phyloP scores from a whole-genome alignment of 1,284 basidiomycete genomes.

The Cutaneotrichosporon curvatum region DNA sequence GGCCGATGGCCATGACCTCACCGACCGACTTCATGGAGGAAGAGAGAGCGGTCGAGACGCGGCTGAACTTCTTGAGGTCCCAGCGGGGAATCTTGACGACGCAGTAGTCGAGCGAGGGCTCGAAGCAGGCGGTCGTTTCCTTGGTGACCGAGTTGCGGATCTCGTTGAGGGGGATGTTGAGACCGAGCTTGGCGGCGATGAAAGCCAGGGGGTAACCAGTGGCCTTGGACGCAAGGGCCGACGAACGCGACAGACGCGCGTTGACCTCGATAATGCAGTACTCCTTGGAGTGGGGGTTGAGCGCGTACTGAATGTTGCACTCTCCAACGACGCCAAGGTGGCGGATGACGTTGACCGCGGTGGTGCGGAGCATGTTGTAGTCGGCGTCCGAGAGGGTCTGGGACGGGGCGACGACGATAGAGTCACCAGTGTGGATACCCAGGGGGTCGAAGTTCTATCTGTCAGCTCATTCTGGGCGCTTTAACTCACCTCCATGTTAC shows the following conservation, averaged over 20 bases:
- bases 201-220: slow-evolving; percentile 98
- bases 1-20: slow-evolving; percentile 97
- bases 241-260: slow-evolving; percentile 96
- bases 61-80: slow-evolving; percentile 96
- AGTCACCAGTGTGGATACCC: slow-evolving; percentile 97
- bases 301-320: slow-evolving; percentile 96
- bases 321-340: slow-evolving; percentile 96
- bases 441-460: slow-evolving; percentile 95
- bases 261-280: slow-evolving; percentile 99
- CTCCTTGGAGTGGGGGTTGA: slow-evolving; percentile 89
- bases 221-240: slow-evolving; percentile 94
- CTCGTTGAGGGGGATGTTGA: slow-evolving; percentile 94
- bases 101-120: slow-evolving; percentile 93
- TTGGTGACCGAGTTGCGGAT: slow-evolving; percentile 97
- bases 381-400: slow-evolving; percentile 96
- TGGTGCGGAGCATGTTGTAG: slow-evolving; percentile 98
- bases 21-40: slow-evolving; percentile 99
- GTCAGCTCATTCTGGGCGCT: slow-evolving; percentile 2
- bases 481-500: slow-evolving; percentile 91
- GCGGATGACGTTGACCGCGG: slow-evolving; percentile 94
- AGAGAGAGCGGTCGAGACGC: slow-evolving; percentile 78
- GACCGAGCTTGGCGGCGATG: slow-evolving; percentile 95
- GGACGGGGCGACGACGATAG: slow-evolving; percentile 96
- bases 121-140: slow-evolving; percentile 94
- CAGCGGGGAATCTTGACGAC: slow-evolving; percentile 98